Conservation (phyloP, 1,284 basidiomycete species). For the Xerocomus amazonicus region DNA sequence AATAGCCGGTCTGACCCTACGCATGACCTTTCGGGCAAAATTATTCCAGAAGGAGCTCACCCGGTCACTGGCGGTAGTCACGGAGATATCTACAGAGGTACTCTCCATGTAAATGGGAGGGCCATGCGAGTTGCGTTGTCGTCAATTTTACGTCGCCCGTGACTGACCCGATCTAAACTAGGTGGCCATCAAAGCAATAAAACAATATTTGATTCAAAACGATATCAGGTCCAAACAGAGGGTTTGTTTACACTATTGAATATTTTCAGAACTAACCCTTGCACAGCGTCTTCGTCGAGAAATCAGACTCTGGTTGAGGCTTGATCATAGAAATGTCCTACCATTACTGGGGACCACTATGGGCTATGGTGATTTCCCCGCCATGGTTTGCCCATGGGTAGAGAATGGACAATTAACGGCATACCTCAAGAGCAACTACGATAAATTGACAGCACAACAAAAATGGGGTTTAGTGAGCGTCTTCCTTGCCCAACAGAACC, state of each 20-base stretch:
- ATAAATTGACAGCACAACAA: slow-evolving; percentile 5
- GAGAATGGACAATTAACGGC: slow-evolving; percentile 21
- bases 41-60: slow-evolving; percentile 7
- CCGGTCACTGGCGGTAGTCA: slow-evolving; percentile 23
- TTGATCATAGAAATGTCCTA: slow-evolving; percentile 22
- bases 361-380: slow-evolving; percentile 22
- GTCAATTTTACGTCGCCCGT: not conserved
- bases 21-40: slow-evolving; percentile 16
- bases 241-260: not conserved
- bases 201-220: slow-evolving; percentile 16
- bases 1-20: slow-evolving; percentile 15
- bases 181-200: slow-evolving; percentile 27
- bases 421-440: slow-evolving; percentile 12
- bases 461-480: slow-evolving; percentile 21
- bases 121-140: slow-evolving; percentile 19
- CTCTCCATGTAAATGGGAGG: slow-evolving; percentile 12
- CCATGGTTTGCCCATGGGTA: slow-evolving; percentile 30
- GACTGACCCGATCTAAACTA: slow-evolving; percentile 4
- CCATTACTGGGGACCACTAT: slow-evolving; percentile 26
- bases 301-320: slow-evolving; percentile 23
- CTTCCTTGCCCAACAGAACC: not conserved
- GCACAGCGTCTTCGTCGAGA: slow-evolving; percentile 27
- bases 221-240: slow-evolving; percentile 16
- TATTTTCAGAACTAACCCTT: not conserved
- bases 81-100: slow-evolving; percentile 21